Conservation (phyloP, 2,329 filamentous ascomycete genomes). For the Aspergillus costaricaensis region DNA sequence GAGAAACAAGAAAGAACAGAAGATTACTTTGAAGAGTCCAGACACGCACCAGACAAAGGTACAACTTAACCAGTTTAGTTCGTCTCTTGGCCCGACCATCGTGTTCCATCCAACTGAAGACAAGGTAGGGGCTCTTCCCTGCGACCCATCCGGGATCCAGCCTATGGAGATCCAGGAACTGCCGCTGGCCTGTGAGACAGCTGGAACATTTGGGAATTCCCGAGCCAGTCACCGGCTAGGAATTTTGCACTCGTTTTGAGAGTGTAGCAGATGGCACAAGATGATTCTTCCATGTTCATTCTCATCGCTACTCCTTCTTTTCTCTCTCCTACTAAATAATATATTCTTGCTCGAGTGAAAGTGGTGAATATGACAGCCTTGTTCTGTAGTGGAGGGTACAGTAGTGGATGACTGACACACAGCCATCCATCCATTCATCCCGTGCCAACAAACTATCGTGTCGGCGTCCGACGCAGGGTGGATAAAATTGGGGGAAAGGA, state of each 20-base stretch:
- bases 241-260: background rate
- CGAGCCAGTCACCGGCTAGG: background rate
- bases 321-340: background rate
- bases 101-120: background rate
- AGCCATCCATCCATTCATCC: background rate
- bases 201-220: background rate
- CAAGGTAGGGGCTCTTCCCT: conserved; percentile 12
- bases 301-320: background rate
- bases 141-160: conserved; percentile 15
- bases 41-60: background rate
- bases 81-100: background rate
- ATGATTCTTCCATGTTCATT: background rate
- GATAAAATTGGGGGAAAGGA: background rate
- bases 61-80: background rate
- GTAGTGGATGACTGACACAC: background rate
- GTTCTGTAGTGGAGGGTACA: background rate
- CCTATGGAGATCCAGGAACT: conserved; percentile 19
- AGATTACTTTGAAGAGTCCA: background rate
- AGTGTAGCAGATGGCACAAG: too few relatives aligned
- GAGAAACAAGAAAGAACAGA: background rate
- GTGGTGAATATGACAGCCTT: too few relatives aligned
- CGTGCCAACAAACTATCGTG: background rate
- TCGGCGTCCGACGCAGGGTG: background rate
- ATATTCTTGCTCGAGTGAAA: background rate
- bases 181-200: conserved; percentile 8